Conservation (phyloP, 306 rosid genomes). For the Vigna unguiculata region DNA sequence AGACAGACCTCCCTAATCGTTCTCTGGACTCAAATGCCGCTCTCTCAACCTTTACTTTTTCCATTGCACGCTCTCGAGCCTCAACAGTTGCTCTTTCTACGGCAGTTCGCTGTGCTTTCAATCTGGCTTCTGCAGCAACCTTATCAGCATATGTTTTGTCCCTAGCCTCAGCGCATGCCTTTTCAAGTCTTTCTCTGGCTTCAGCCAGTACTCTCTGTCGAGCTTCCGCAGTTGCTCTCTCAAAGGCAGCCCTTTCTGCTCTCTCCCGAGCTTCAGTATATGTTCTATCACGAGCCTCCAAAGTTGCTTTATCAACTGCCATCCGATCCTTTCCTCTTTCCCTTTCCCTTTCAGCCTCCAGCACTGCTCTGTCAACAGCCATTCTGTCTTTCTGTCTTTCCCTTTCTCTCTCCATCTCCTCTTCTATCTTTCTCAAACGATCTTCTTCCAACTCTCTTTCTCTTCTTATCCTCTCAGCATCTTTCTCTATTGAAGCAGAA, state of each 20-base stretch:
- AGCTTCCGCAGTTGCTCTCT: conserved; percentile 86
- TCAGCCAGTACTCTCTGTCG: conserved; percentile 84
- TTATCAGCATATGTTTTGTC: conserved; percentile 81
- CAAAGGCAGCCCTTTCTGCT: conserved; percentile 84
- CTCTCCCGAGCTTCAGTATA: conserved; percentile 72
- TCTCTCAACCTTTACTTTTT: conserved; percentile 77
- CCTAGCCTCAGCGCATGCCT: conserved; percentile 92
- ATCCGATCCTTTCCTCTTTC: conserved; percentile 96
- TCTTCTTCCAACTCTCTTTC: conserved; percentile 76
- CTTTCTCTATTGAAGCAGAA: conserved; percentile 54
- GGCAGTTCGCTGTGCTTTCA: conserved; percentile 88
- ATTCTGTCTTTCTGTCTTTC: conserved; percentile 95
- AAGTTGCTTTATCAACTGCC: conserved; percentile 77
- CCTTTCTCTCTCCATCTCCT: conserved; percentile 86
- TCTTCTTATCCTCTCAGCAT: conserved; percentile 64
- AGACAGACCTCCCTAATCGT: conserved; percentile 82
- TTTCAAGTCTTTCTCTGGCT: conserved; percentile 94
- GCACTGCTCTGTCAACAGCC: conserved; percentile 78
- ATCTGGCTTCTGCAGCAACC: conserved; percentile 78
- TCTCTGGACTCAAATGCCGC: conserved; percentile 71
- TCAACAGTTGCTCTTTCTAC: conserved; percentile 92
- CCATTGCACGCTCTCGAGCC: conserved; percentile 94
- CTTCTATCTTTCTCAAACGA: conserved; percentile 72
- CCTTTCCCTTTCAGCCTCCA: conserved; percentile 87
- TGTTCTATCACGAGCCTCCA: conserved; percentile 75